Evolutionary conservation across 139 green algal genomes (phyloP).

Genomic region (Monoraphidium neglectum): DNA sequence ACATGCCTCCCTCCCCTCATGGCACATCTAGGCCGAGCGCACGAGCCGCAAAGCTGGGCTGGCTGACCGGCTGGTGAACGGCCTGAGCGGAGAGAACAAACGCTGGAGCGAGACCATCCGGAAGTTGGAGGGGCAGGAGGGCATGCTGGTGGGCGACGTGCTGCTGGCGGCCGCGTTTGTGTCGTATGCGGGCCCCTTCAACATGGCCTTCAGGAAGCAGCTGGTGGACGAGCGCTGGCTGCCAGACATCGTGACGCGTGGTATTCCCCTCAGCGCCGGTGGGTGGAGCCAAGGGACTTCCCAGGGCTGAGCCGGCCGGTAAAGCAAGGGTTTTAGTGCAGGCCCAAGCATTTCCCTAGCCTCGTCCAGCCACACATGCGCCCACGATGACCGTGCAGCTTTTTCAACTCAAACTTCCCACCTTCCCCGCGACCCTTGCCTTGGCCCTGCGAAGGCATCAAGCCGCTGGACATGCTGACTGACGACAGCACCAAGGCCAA

Average conservation of each 20-base stretch:
- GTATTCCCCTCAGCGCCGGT: conserved; percentile 69
- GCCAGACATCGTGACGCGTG: conserved; percentile 69
- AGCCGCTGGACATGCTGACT: conserved; percentile 62
- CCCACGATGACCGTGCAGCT: too few relatives aligned
- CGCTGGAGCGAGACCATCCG: conserved; percentile 85
- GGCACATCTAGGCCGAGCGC: conserved; percentile 63
- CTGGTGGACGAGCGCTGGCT: conserved; percentile 79
- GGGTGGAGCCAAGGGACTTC: too few relatives aligned
- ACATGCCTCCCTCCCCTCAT: too few relatives aligned
- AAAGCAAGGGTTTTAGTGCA: not conserved
- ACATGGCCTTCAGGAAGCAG: conserved; percentile 69
- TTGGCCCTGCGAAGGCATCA: conserved; percentile 42
- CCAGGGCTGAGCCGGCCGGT: too few relatives aligned
- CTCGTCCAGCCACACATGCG: too few relatives aligned
- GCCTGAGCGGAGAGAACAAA: conserved; percentile 85
- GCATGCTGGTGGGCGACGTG: conserved; percentile 73
- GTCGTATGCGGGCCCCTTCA: conserved; percentile 88
- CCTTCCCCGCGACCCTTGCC: too few relatives aligned
- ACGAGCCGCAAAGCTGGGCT: conserved; percentile 83
- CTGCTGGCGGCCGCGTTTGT: conserved; percentile 86
- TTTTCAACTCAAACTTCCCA: too few relatives aligned
- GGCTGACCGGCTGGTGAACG: conserved; percentile 88
- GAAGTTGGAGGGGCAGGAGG: conserved; percentile 60
- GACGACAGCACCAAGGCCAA: conserved; percentile 69
- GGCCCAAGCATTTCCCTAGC: not conserved